A percentile compares a stretch with the other conserved stretches of the same genome.
Conservation (phyloP, 1,139 yeast genomes). For the Debaryomyces psychrophilus region DNA sequence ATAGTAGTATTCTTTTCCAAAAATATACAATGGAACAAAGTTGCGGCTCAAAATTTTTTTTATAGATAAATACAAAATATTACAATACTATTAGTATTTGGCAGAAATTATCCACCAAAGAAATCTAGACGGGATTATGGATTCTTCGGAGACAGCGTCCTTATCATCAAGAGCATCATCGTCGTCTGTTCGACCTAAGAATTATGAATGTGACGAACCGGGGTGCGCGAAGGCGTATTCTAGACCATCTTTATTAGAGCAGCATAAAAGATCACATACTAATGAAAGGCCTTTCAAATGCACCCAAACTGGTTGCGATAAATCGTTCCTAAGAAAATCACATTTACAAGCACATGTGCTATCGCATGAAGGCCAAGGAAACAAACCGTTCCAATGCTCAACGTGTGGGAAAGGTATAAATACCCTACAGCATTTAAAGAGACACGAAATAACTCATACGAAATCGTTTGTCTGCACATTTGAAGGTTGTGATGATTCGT, state of each 20-base stretch:
- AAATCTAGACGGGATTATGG: neutral
- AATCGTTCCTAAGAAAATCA: slow-evolving; percentile 71
- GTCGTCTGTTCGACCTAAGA: slow-evolving; percentile 54
- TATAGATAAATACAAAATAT: neutral
- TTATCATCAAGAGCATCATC: slow-evolving; percentile 2
- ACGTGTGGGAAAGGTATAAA: slow-evolving; percentile 84
- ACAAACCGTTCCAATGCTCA: slow-evolving; percentile 75
- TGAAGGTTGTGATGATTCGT: slow-evolving; percentile 65
- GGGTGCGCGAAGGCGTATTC: slow-evolving; percentile 78
- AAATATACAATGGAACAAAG: neutral
- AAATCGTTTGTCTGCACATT: slow-evolving; percentile 67
- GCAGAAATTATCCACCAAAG: neutral
- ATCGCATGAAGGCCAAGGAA: slow-evolving; percentile 57
- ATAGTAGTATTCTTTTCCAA: neutral
- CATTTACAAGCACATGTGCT: slow-evolving; percentile 77
- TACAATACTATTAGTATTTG: neutral
- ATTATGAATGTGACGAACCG: slow-evolving; percentile 58
- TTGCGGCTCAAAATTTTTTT: slow-evolving; percentile 2
- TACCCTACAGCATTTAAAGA: slow-evolving; percentile 75
- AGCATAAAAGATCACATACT: slow-evolving; percentile 78
- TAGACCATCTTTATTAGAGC: slow-evolving; percentile 80
- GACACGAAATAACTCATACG: slow-evolving; percentile 81
- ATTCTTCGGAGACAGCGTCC: slow-evolving; percentile 4
- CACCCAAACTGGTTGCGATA: slow-evolving; percentile 53
- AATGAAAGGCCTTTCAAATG: slow-evolving; percentile 81